Percentiles rank a stretch among this genome's conserved stretches.
These are phyloP conservation scores for Rhizopogon rudus DNA, from an alignment of 768 basidiomycete genomes.

Conservation along the genomic window DNA sequence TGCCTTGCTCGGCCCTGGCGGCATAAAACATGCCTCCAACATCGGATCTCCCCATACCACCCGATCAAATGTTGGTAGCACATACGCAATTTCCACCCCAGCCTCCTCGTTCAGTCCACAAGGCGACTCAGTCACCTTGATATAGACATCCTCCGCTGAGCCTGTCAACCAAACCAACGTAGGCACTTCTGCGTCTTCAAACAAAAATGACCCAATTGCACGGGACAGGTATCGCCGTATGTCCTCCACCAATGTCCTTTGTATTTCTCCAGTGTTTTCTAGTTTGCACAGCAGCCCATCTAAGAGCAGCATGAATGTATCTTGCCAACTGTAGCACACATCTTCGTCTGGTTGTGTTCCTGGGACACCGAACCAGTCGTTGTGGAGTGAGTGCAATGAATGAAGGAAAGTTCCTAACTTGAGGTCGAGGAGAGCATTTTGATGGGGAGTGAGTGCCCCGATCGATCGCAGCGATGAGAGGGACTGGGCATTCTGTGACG, in stretches of 20 bases:
- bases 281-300: constrained; percentile 48
- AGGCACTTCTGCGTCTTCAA: constrained; percentile 73
- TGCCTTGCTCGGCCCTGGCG: constrained; percentile 40
- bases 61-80: constrained; percentile 40
- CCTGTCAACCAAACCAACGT: constrained; percentile 62
- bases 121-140: constrained; percentile 32
- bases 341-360: constrained; percentile 18
- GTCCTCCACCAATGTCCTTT: constrained; percentile 32
- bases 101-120: constrained; percentile 6
- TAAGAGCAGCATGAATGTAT: constrained; percentile 57
- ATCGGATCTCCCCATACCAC: constrained; percentile 77
- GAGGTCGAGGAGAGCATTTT: constrained; percentile 49
- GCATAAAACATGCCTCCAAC: constrained; percentile 60
- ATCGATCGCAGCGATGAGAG: constrained; percentile 30
- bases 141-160: constrained; percentile 51
- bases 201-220: constrained; percentile 71
- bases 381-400: constrained; percentile 65
- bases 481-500: constrained; percentile 27
- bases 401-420: constrained; percentile 56
- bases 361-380: constrained; percentile 71
- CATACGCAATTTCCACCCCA: constrained; percentile 25
- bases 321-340: constrained; percentile 65
- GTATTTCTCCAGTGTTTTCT: constrained; percentile 14
- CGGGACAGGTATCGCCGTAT: constrained; percentile 53
- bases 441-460: constrained; percentile 27